Evolutionary conservation across 306 rosid genomes (phyloP), one percentile per base, ranked within the genome.

Genomic region (Parietaria judaica): DNA sequence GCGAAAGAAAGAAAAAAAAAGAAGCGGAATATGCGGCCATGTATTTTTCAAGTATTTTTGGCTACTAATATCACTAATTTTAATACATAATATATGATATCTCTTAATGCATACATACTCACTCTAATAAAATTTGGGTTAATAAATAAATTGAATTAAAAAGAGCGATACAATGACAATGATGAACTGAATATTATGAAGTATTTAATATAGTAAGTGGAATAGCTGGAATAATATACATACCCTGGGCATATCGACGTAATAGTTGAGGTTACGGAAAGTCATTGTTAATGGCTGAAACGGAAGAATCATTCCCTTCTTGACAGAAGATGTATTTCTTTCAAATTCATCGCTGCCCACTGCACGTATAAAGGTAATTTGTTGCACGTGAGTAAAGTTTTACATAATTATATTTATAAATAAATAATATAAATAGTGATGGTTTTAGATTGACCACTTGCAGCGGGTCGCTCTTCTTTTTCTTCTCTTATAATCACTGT

Each of bases 301-400:
- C 39, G 97, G 94, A 81, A 90, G 95, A 75, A 84, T 90, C 97
- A 90, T 90, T 79, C 97, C 97, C 78, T 84, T 86, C 50, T 45
- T 62, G 44, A 50, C 63, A 16, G 66, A 35, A 52, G 79, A 67
- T 63, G 38, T 53, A 45, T 43, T 56, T 60, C 61, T 3, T 46
- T 77, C 58, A 15, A 60, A 3, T 39, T 14, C 74, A 13, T 54
- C 70, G 50, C 41, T 36, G 13, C 45, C 48, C 36, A 5, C 94
- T 79, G 84, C 69, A 73, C 31, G 31, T 38, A 67, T 69, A 65
- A 72, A 75, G 47, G 60, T 59, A 12, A 62, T 17, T 23, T 2
- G 2, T 23, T 43, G 14, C 52, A 54, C 36, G 39, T 49, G 51
- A 67, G 66, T 5, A 41, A 41, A 1, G 6, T 8, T 41, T 23